Conservation (phyloP, 2,329 filamentous ascomycete species). For the Grosmannia clavigera region DNA sequence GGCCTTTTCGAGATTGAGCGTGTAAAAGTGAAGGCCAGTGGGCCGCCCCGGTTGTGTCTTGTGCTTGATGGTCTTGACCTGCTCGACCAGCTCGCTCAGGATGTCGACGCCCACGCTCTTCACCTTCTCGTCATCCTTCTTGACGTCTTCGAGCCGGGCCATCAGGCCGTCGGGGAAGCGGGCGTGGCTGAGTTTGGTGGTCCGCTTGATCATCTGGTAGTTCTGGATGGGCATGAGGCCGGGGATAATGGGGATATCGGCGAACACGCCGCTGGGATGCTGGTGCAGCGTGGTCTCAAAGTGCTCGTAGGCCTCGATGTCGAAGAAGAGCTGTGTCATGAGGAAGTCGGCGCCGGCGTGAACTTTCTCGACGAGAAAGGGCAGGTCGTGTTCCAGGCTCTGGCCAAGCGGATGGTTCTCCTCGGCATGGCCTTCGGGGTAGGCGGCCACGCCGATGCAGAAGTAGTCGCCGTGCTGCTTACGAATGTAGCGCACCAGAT, state of each 20-base stretch:
- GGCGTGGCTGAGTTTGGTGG: constrained; percentile 88
- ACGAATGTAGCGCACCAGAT: constrained; percentile 82
- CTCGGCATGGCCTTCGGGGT: constrained; percentile 90
- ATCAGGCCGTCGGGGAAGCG: constrained; percentile 62
- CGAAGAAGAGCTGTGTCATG: constrained; percentile 97
- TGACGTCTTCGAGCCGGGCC: constrained; percentile 57
- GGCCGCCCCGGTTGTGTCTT: constrained; percentile 37
- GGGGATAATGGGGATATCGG: constrained; percentile 78
- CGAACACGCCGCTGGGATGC: constrained; percentile 76
- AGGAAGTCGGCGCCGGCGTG: constrained; percentile 91
- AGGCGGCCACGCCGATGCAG: constrained; percentile 86
- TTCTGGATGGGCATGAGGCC: constrained; percentile 97
- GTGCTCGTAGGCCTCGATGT: constrained; percentile 65
- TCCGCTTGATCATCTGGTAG: constrained; percentile 88
- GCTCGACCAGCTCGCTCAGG: constrained; percentile 69
- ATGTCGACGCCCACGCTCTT: constrained; percentile 74
- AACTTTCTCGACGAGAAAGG: constrained; percentile 82
- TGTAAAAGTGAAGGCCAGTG: constrained; percentile 93
- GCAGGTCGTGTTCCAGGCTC: constrained; percentile 66
- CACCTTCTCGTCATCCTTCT: constrained; percentile 68
- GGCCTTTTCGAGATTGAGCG: constrained; percentile 88
- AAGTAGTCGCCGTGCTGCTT: constrained; percentile 86
- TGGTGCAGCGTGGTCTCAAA: constrained; percentile 69
- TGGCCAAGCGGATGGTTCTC: constrained; percentile 66
- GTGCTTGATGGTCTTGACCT: constrained; percentile 53